Evolutionary conservation across 805 yeast genomes (phyloP).

Genomic region (Metschnikowia rubicola): DNA sequence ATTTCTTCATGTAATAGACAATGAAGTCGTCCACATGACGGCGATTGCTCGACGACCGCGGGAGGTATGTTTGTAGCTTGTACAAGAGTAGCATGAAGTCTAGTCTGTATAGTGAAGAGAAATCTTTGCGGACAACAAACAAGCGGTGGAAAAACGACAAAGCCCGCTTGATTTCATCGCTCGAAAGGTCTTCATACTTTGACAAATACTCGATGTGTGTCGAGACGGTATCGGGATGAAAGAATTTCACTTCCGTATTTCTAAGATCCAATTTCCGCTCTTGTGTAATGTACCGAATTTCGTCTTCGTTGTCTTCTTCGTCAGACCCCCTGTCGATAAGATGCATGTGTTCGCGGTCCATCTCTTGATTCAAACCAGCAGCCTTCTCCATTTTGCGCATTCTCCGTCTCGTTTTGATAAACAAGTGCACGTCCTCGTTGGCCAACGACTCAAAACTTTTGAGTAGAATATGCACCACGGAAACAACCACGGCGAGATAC

Average conservation of each 20-base stretch:
- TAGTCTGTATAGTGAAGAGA: conserved; percentile 58
- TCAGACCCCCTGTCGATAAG: conserved; percentile 22
- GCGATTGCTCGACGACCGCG: conserved; percentile 44
- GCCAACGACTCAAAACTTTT: conserved; percentile 67
- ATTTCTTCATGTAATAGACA: conserved; percentile 58
- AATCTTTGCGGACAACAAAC: conserved; percentile 56
- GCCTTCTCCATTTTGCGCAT: conserved; percentile 28
- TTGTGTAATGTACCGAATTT: conserved; percentile 34
- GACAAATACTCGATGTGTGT: conserved; percentile 62
- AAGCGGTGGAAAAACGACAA: conserved; percentile 69
- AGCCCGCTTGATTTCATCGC: conserved; percentile 57
- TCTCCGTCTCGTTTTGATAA: conserved; percentile 44
- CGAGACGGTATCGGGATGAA: conserved; percentile 58
- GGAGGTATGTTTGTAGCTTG: conserved; percentile 45
- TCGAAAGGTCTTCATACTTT: conserved; percentile 58
- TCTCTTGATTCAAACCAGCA: conserved; percentile 17
- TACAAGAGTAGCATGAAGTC: conserved; percentile 69
- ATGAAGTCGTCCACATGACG: conserved; percentile 64
- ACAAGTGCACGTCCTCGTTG: conserved; percentile 49
- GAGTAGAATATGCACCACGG: conserved; percentile 60
- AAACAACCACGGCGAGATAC: conserved; percentile 58
- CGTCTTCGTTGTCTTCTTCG: conserved; percentile 26
- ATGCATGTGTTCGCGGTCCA: conserved; percentile 18
- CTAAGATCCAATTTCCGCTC: conserved; percentile 48
- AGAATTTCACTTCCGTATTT: conserved; percentile 42